phyloP scores from a whole-genome alignment of 148 eudicot genomes.

The Selenicereus undatus region DNA sequence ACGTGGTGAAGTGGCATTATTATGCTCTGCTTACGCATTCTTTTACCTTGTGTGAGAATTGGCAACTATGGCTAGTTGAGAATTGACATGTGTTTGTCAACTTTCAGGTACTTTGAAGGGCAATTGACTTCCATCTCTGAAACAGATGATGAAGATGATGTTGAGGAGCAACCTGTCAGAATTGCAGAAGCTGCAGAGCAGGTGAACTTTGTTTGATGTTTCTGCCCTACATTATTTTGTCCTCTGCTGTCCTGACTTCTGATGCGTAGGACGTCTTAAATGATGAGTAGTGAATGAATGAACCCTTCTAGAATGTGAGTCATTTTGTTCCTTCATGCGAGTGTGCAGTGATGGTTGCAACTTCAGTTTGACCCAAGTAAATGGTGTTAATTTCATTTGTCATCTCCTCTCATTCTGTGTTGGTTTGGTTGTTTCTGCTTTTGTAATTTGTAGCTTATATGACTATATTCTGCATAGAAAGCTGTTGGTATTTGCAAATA shows the following conservation, averaged over 20 bases:
- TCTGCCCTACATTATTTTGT: not conserved
- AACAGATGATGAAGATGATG: constrained; percentile 47
- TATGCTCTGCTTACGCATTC: not conserved
- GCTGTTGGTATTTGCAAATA: not conserved
- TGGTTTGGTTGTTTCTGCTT: not conserved
- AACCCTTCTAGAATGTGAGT: not conserved
- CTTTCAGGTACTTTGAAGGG: constrained; percentile 85
- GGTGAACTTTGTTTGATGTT: constrained; percentile 32
- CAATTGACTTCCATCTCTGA: constrained; percentile 67
- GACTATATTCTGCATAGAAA: not conserved
- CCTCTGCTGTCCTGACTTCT: not conserved
- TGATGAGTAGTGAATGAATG: not conserved
- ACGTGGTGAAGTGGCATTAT: not conserved
- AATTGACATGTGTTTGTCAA: not conserved
- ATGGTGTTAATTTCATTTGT: not conserved
- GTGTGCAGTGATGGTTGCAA: not conserved
- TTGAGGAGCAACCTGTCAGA: constrained; percentile 40
- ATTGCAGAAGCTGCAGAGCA: constrained; percentile 69
- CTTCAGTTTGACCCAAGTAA: not conserved
- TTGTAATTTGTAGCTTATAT: not conserved
- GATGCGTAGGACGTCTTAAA: not conserved
- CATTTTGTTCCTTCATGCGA: not conserved
- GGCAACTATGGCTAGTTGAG: not conserved
- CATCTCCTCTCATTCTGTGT: no score
- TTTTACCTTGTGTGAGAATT: not conserved